A percentile compares a stretch with the other conserved stretches of the same genome.
Evolutionary conservation across 805 yeast genomes (phyloP).

Genomic region (Zygosaccharomyces bisporus): DNA sequence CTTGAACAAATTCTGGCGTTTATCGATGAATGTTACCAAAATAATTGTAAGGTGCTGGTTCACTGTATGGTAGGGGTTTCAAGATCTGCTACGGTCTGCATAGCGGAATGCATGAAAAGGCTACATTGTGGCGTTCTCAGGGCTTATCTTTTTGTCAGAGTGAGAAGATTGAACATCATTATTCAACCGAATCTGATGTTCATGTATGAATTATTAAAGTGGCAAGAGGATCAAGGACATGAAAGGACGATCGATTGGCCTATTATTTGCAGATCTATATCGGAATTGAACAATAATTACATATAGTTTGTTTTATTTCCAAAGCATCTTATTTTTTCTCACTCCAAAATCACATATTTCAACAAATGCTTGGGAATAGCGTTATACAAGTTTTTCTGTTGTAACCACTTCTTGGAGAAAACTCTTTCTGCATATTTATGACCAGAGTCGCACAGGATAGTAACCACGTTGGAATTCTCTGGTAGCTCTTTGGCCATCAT

Average conservation of each 20-base stretch:
- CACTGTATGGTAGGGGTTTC: conserved; percentile 97
- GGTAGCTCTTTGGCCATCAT: conserved; percentile 73
- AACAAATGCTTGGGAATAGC: conserved; percentile 66
- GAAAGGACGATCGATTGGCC: conserved; percentile 82
- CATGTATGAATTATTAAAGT: conserved; percentile 81
- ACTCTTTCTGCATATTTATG: conserved; percentile 82
- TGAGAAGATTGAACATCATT: conserved; percentile 81
- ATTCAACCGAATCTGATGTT: conserved; percentile 91
- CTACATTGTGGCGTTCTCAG: conserved; percentile 60
- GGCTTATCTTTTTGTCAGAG: conserved; percentile 87
- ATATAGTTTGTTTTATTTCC: conserved; percentile 28
- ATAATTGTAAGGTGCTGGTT: conserved; percentile 57
- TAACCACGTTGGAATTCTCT: conserved; percentile 75
- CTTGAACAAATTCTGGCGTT: conserved; percentile 62
- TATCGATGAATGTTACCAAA: conserved; percentile 51
- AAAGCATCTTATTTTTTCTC: background rate
- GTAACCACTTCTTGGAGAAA: conserved; percentile 74
- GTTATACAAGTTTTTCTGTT: conserved; percentile 59
- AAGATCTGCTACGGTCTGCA: conserved; percentile 90
- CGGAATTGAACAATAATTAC: conserved; percentile 68
- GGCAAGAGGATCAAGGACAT: conserved; percentile 34
- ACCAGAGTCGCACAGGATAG: conserved; percentile 86
- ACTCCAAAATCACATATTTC: conserved; percentile 54
- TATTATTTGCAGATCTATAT: conserved; percentile 77
- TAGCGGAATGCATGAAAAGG: conserved; percentile 89